Evolutionary conservation across 495 filamentous ascomycete genomes (phyloP).

Genomic region (Talaromyces stipitatus): DNA sequence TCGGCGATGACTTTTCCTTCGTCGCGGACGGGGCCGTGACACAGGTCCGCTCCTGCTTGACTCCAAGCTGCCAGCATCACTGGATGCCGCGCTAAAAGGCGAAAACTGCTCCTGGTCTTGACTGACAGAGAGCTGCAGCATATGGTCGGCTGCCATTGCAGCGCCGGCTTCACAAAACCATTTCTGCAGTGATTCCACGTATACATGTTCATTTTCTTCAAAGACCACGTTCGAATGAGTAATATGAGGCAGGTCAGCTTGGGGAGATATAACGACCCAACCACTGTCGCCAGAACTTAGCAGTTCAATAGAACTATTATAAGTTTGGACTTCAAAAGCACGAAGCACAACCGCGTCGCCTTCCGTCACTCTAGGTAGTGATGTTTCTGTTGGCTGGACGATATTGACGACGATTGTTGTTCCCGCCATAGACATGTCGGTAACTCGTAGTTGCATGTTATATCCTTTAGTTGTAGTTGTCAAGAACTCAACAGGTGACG

Average conservation of each 20-base stretch:
- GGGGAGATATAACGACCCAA: conserved; percentile 56
- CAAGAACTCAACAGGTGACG: conserved; percentile 48
- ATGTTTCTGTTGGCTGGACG: conserved; percentile 63
- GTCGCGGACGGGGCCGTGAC: conserved; percentile 23
- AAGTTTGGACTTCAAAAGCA: conserved; percentile 57
- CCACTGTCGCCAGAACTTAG: conserved; percentile 42
- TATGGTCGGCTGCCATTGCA: conserved; percentile 29
- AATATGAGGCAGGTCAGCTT: conserved; percentile 37
- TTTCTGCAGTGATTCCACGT: conserved; percentile 44
- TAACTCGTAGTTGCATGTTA: conserved; percentile 58
- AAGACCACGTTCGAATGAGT: conserved; percentile 61
- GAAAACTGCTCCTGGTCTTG: conserved; percentile 26
- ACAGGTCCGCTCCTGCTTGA: conserved; percentile 15
- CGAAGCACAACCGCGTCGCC: conserved; percentile 75
- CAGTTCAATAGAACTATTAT: conserved; percentile 35
- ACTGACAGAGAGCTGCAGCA: conserved; percentile 30
- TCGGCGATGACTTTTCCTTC: conserved; percentile 23
- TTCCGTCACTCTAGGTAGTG: conserved; percentile 56
- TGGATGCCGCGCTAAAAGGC: conserved; percentile 21
- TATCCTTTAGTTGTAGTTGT: conserved; percentile 63
- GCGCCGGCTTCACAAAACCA: conserved; percentile 31
- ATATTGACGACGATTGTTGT: conserved; percentile 51
- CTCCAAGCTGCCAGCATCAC: conserved; percentile 28
- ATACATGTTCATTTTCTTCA: conserved; percentile 48
- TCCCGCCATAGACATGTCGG: conserved; percentile 52